Evolutionary conservation across 2,329 filamentous ascomycete species (phyloP).

Genomic region (Myriangium duriaei): DNA sequence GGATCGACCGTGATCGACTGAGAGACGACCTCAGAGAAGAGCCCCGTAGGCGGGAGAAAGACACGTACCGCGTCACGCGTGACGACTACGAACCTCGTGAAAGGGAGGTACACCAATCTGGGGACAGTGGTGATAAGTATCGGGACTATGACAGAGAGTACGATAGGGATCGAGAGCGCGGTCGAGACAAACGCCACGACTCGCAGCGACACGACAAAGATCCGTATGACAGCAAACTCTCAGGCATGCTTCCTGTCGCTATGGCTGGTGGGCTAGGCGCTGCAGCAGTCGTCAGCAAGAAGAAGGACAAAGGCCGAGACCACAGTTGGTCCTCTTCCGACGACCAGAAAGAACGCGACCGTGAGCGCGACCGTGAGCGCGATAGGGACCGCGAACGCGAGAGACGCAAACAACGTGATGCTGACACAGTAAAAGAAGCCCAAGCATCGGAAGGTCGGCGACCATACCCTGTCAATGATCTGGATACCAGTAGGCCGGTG

Average conservation of each 20-base stretch:
- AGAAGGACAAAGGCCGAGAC: constrained; percentile 15
- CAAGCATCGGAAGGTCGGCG: constrained; percentile 1
- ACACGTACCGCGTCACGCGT: constrained; percentile 4
- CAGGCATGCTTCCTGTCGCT: constrained; percentile 13
- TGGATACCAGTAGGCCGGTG: constrained; percentile 11
- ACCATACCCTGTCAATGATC: constrained; percentile 2
- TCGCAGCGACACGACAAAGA: constrained; percentile 15
- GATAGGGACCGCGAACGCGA: constrained; percentile 9
- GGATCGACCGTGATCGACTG: constrained; percentile 1
- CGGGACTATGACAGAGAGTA: constrained; percentile 11
- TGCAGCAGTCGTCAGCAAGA: constrained; percentile 11
- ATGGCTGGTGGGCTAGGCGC: constrained; percentile 12
- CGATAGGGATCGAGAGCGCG: constrained; percentile 19
- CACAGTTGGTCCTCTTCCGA: constrained; percentile 10
- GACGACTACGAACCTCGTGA: constrained; percentile 6
- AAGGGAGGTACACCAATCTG: not conserved
- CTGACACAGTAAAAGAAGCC: not conserved
- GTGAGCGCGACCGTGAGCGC: constrained; percentile 17
- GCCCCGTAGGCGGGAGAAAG: constrained; percentile 3
- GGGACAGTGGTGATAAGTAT: constrained; percentile 11
- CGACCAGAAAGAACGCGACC: constrained; percentile 16
- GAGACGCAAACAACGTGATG: not conserved
- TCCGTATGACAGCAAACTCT: constrained; percentile 12
- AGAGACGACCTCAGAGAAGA: constrained; percentile 6
- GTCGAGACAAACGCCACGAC: constrained; percentile 20